These are phyloP conservation scores for Penicillium sp. DNA, from an alignment of 2,329 filamentous ascomycete genomes.

Conservation along the genomic window DNA sequence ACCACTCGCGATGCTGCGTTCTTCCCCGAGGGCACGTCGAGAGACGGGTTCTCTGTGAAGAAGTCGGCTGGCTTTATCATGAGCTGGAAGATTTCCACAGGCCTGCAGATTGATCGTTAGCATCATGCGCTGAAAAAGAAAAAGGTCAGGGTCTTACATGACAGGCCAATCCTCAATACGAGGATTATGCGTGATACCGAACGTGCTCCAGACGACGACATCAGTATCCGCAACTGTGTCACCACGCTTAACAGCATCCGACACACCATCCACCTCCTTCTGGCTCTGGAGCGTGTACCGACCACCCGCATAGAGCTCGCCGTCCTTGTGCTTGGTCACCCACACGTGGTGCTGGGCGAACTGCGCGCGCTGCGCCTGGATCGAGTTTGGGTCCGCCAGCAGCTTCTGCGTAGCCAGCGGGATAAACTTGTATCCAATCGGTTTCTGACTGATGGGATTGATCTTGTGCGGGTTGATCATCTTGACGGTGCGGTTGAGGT, in stretches of 20 bases:
- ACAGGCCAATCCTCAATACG: conserved; percentile 52
- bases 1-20: conserved; percentile 39
- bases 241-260: conserved; percentile 39
- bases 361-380: conserved; percentile 57
- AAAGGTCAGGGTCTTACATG: conserved; percentile 35
- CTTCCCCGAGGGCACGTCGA: conserved; percentile 56
- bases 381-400: conserved; percentile 58
- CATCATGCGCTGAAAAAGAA: neutral
- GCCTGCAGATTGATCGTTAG: conserved; percentile 30
- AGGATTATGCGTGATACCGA: conserved; percentile 52
- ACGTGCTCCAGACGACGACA: conserved; percentile 51
- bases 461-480: conserved; percentile 59
- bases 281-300: conserved; percentile 60
- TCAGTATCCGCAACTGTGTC: conserved; percentile 45
- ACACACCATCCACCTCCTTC: conserved; percentile 42
- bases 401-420: conserved; percentile 62
- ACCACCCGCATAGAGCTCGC: conserved; percentile 59
- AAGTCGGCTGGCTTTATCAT: conserved; percentile 58
- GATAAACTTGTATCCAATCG: conserved; percentile 62
- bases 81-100: conserved; percentile 44
- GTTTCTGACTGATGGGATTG: conserved; percentile 59
- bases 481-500: conserved; percentile 59
- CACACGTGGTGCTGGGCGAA: conserved; percentile 62
- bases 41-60: conserved; percentile 58
- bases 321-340: conserved; percentile 58